Evolutionary conservation across 2,329 filamentous ascomycete genomes (phyloP), one percentile per base, ranked within the genome.

Genomic region (Epichloe typhina): DNA sequence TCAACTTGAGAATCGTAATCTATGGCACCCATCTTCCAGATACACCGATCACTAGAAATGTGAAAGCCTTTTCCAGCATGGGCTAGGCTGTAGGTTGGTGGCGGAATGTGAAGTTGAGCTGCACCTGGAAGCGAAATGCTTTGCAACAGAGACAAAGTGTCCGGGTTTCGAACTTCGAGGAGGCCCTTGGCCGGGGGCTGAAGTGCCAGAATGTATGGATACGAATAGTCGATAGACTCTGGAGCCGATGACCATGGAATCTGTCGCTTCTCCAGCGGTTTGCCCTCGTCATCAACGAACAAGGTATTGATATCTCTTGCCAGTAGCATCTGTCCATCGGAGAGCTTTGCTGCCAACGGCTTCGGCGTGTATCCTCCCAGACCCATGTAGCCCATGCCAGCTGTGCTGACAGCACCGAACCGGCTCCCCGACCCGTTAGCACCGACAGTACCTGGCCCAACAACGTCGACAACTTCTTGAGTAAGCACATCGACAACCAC

Each of bases 281-380:
- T 90, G 4, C 90, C 93, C 33, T 88, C 77, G 11, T 84, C 79
- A 52, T 93, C 84, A 57, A 95, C 86, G 64, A 98, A 98, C 49
- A 96, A 72, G 1, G 90, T 95, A 64, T 96, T 95, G 60, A 96
- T 88, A 59, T 98, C 93, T 66, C 95, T 95, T n/a, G 91, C 88
- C n/a, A 98, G 75, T 52, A 98, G 70, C 64, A 97, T 80, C 67
- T 96, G 80, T 4, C 87, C 86, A 56, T 94, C 86, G 3, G 81
- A 79, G 12, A 98, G 74, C 58, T 84, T 84, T 5, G 90, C 84
- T 5, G 88, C 88, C 59, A 98, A 75, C 6, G 93, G 94, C 61
- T 88, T 94, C 2, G 93, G 91, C 51, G 91, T 88, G 72, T 89
- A 93, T 41, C 88, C 86, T 47, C 88, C 89, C 63, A 97, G 83